Evolutionary conservation across 2,329 filamentous ascomycete species (phyloP).

Genomic region (Drechslerella stenobrocha): DNA sequence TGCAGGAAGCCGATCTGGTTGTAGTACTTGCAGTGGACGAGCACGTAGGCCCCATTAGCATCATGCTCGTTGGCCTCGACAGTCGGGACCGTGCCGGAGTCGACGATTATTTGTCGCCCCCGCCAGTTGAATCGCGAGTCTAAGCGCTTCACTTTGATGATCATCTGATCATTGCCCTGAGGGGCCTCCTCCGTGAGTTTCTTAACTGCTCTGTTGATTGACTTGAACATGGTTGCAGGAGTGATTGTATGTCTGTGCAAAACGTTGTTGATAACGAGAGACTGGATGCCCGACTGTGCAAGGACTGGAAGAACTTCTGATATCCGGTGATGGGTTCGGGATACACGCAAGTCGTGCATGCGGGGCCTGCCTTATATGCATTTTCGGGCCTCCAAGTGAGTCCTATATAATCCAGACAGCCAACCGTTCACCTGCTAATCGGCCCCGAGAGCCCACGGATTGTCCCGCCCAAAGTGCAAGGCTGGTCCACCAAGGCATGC

Average conservation of each 20-base stretch:
- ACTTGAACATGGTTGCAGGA: slow-evolving; percentile 34
- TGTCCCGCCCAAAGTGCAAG: slow-evolving; percentile 14
- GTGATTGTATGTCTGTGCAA: neutral
- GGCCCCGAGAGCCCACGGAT: slow-evolving; percentile 22
- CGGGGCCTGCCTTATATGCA: slow-evolving; percentile 19
- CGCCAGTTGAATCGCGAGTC: slow-evolving; percentile 40
- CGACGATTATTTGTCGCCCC: slow-evolving; percentile 35
- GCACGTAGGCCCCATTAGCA: slow-evolving; percentile 39
- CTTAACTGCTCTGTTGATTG: slow-evolving; percentile 42
- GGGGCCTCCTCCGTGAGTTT: slow-evolving; percentile 48
- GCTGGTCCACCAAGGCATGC: slow-evolving; percentile 15
- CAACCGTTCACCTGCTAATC: slow-evolving; percentile 5
- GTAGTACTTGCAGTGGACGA: slow-evolving; percentile 46
- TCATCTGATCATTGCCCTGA: slow-evolving; percentile 47
- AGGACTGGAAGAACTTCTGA: neutral
- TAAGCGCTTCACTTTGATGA: slow-evolving; percentile 48
- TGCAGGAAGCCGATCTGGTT: slow-evolving; percentile 35
- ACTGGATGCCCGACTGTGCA: slow-evolving; percentile 1
- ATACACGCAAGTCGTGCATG: neutral
- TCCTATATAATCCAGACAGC: neutral
- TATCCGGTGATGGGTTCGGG: neutral
- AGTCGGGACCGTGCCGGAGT: slow-evolving; percentile 39
- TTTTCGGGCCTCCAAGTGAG: neutral
- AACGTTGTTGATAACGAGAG: neutral
- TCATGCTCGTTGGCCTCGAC: slow-evolving; percentile 35